Evolutionary conservation across 352 stramenopile genomes (phyloP), one percentile per base, ranked within the genome.

Genomic region (Pythium rhizo-oryzae): DNA sequence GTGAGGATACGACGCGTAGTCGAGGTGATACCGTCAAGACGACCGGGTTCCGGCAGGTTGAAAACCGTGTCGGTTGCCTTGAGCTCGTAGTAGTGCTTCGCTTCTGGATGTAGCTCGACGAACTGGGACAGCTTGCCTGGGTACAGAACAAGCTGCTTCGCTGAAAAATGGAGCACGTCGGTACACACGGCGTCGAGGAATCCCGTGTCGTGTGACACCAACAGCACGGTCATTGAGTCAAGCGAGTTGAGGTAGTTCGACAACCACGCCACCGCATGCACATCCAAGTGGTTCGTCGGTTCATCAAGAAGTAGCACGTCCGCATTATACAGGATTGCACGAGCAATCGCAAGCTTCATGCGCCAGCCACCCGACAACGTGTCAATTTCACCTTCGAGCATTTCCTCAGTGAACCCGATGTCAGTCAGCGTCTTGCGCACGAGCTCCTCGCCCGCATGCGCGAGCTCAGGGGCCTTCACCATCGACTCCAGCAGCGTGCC

Each of bases 151-250:
- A 96, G 76, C 85, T 96, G 93, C 52, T 84, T 95, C 70, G 85
- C 94, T 74, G 99, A 93, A 85, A 99, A 99, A 81, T 99, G 93
- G 63, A 99, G 97, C 28, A 98, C 98, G 84, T 99, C 97, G 2
- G 97, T 99, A 72, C 90, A 98, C 13, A 99, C 95, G 70, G 97
- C 98, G 85, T 99, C 98, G 21, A 99, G 78, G 83, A 99, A 99
- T 16, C 90, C 89, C 24, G 97, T 93, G 84, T 99, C 97, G 83
- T 99, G 97, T 71, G 90, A 98, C 53, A 99, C 96, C 52, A 99
- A 33, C 28, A 33, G 28, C 28, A 33, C 28, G 3, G 28, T 94
- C 50, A 98, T 86, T 33, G 90, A 87, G 96, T 99, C 65, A 96
- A 97, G 85, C 47, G 72, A 84, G 67, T 80, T 89, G 61, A 98